These are phyloP conservation scores for Tolypocladium album DNA, from an alignment of 2,329 filamentous ascomycete genomes.

Conservation along the genomic window DNA sequence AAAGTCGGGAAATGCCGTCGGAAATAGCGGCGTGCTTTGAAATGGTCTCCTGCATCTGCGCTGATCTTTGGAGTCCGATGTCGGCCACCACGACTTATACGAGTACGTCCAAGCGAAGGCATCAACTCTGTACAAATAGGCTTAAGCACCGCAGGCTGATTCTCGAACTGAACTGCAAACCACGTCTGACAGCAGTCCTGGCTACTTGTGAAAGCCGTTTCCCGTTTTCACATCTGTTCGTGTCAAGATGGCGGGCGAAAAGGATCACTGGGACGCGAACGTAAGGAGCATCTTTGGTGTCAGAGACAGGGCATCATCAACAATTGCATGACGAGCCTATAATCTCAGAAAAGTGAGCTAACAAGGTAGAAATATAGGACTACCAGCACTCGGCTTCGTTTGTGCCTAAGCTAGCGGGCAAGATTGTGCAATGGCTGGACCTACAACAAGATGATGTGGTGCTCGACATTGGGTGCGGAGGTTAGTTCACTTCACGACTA, in stretches of 20 bases:
- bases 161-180: too few species aligned
- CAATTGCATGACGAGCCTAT: background rate
- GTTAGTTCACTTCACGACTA: background rate
- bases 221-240: too few species aligned
- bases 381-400: background rate
- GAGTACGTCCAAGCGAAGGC: background rate
- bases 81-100: background rate
- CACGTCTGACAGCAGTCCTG: background rate
- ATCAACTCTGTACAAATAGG: background rate
- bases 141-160: background rate
- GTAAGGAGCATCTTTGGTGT: background rate
- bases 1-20: background rate
- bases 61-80: background rate
- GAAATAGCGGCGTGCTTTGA: background rate
- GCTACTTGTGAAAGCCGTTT: too few species aligned
- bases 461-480: background rate
- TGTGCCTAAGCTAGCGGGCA: background rate
- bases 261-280: background rate
- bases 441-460: background rate
- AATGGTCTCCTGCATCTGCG: background rate
- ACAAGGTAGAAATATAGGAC: background rate
- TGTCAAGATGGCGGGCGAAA: background rate
- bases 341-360: background rate
- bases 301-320: background rate
- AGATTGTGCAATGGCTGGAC: background rate